Conservation (phyloP, 2,329 filamentous ascomycete genomes). For the Rhytidhysteron rufulum region DNA sequence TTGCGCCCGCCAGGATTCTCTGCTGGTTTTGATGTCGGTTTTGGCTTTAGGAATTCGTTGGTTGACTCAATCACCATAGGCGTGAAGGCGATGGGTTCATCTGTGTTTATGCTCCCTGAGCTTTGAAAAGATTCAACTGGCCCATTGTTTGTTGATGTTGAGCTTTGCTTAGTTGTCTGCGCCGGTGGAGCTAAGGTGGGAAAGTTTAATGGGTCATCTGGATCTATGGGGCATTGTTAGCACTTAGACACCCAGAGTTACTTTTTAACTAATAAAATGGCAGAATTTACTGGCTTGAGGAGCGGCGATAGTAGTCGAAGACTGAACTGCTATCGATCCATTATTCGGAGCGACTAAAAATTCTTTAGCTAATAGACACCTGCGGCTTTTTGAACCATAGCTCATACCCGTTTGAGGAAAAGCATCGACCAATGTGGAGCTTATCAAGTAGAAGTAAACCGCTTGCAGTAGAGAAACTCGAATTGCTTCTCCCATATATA, state of each 20-base stretch:
- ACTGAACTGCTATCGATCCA: not conserved
- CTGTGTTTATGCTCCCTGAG: no score
- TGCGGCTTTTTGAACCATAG: no score
- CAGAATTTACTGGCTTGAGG: constrained; percentile 1
- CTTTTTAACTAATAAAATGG: no score
- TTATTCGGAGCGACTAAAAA: constrained; percentile 7
- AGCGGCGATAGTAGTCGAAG: constrained; percentile 1
- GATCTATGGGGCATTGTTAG: no score
- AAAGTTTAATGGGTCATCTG: no score
- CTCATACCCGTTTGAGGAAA: constrained; percentile 19
- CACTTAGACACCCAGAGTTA: no score
- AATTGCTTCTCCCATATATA: constrained; percentile 5
- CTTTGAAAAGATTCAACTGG: no score
- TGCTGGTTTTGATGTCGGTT: constrained; percentile 17
- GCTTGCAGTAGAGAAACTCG: constrained; percentile 13
- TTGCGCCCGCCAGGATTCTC: constrained; percentile 27
- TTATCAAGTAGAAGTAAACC: constrained; percentile 19
- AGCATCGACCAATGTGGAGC: constrained; percentile 12
- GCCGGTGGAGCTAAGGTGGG: no score
- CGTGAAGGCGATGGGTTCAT: no score
- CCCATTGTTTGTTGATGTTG: no score
- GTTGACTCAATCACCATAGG: not conserved
- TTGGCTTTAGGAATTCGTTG: constrained; percentile 21
- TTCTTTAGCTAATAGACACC: constrained; percentile 17
- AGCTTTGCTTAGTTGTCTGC: no score